These are phyloP conservation scores for Porpolomopsis calyptriformis DNA, from an alignment of 768 basidiomycete species.

Conservation along the genomic window DNA sequence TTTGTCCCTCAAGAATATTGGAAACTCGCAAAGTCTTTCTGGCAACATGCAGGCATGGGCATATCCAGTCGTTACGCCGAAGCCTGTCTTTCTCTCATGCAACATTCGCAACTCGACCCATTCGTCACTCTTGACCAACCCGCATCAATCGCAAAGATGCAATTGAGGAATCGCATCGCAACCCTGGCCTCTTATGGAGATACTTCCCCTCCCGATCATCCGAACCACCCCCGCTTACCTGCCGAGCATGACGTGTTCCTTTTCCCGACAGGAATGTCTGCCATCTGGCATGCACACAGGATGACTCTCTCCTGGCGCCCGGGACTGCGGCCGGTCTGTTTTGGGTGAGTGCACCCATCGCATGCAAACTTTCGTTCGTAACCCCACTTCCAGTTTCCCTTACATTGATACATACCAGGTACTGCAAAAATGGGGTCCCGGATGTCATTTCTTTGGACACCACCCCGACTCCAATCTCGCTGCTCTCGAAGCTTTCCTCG, in stretches of 20 bases:
- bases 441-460: slow-evolving; percentile 59
- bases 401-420: slow-evolving; percentile 74
- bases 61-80: slow-evolving; percentile 63
- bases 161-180: slow-evolving; percentile 62
- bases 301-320: slow-evolving; percentile 33
- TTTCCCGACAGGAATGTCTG: slow-evolving; percentile 62
- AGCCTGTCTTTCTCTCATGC: slow-evolving; percentile 46
- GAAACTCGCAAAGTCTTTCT: slow-evolving; percentile 55
- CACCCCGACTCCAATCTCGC: slow-evolving; percentile 53
- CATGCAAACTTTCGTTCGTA: not conserved
- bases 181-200: slow-evolving; percentile 41
- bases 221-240: slow-evolving; percentile 16
- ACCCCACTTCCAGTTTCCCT: slow-evolving; percentile 42
- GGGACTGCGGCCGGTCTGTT: slow-evolving; percentile 60
- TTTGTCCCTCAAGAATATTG: slow-evolving; percentile 43
- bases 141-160: slow-evolving; percentile 53
- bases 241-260: slow-evolving; percentile 65
- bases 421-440: slow-evolving; percentile 72
- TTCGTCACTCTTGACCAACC: slow-evolving; percentile 23
- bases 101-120: slow-evolving; percentile 35
- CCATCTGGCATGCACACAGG: slow-evolving; percentile 66
- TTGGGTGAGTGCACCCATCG: slow-evolving; percentile 41
- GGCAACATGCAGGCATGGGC: slow-evolving; percentile 71
- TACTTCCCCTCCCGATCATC: slow-evolving; percentile 22
- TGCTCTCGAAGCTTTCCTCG: slow-evolving; percentile 40